Conservation (phyloP, 441 rosid species). For the Hura crepitans region DNA sequence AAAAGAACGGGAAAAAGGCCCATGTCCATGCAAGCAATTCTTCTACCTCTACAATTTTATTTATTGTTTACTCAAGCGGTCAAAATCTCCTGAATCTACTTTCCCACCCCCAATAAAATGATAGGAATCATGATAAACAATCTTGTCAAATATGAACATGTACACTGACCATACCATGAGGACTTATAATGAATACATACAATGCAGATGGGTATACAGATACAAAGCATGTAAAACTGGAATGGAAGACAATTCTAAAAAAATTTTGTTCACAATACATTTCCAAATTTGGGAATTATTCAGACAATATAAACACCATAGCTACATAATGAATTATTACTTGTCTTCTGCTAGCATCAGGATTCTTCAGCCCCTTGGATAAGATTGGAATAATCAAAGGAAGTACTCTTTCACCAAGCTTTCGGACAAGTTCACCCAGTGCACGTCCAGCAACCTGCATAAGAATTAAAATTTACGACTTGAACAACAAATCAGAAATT, state of each 20-base stretch:
- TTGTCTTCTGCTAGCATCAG: conserved; percentile 87
- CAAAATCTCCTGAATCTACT: neutral
- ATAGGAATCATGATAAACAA: neutral
- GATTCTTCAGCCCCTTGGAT: conserved; percentile 75
- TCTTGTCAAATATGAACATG: neutral
- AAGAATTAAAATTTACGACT: conserved; percentile 6
- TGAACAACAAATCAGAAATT: neutral
- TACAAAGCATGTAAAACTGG: neutral
- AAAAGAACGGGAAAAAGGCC: neutral
- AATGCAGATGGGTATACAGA: neutral
- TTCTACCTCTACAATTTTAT: neutral
- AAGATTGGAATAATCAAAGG: conserved; percentile 95
- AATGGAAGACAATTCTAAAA: neutral
- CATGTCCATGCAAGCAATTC: neutral
- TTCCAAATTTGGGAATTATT: neutral
- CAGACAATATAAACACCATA: neutral
- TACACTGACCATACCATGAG: neutral
- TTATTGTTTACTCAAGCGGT: neutral
- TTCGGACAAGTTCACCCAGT: conserved; percentile 96
- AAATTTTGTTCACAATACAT: neutral
- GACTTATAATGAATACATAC: neutral
- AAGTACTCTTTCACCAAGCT: conserved; percentile 99
- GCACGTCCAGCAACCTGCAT: conserved; percentile 92
- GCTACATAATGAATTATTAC: conserved; percentile 37
- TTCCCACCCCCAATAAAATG: neutral